Base-by-base conservation (phyloP, 176 grass and related monocot genomes). In the Rhipidocladum racemiflorum region DNA sequence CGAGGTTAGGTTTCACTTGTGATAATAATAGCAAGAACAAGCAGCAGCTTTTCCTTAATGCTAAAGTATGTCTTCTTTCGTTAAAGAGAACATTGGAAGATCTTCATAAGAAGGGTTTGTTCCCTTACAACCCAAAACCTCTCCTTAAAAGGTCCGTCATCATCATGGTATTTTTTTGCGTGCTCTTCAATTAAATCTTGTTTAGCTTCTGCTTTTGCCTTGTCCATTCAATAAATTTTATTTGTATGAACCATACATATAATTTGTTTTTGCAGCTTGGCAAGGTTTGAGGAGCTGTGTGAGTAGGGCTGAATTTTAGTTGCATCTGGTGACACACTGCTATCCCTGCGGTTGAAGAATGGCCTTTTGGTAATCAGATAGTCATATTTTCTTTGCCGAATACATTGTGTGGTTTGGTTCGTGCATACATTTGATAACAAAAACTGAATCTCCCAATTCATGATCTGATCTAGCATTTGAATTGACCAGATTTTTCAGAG, bases 91-190 rank as follows among this genome's bases (percentile, higher is more conserved):
- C 85, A 60, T 21, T 95, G 62, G 92, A 95, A 67, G 86, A 95
- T 87, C 84, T 95, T 61, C 70, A 91, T 71, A 84, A 76, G 79
- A 95, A 98, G 75, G 75, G 75, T 78, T 89, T 95, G 77, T 95
- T 98, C 88, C 95, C 92, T 78, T 98, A 98, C 74, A 98, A 95
- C 17, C 92, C 90, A 29, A 93, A 88, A 48, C 85, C 92, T 85
- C 87, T 98, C 60, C 84, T 93, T 72, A 91, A 57, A 91, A 95
- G 95, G 95, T 98, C 36, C 12, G 84, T 77, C n/a, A 1, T 12
- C 44, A 70, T 85, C 51, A 3, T 66, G 56, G 27, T 54, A 5
- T 24, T 78, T 66, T 86, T 39, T 46, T 42, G 15, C 5, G 11
- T 65, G 54, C 14, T 44, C 43, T 68, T 70, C 1, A 36, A 18